These are phyloP conservation scores for Lyophyllum decastes DNA, from an alignment of 768 basidiomycete species.

Conservation along the genomic window DNA sequence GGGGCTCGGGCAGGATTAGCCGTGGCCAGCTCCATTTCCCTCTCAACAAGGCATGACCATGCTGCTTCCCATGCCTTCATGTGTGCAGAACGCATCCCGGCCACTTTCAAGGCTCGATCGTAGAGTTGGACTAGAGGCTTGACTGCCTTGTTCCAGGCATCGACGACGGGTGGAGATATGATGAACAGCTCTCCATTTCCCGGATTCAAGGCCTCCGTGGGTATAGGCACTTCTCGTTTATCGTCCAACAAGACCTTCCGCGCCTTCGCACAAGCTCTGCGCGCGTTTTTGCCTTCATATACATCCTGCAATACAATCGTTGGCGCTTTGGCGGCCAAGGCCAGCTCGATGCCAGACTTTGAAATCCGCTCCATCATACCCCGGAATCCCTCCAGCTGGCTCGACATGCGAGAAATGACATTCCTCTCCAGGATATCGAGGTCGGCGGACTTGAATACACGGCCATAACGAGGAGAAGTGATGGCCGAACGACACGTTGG, in stretches of 20 bases:
- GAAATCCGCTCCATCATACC: conserved; percentile 28
- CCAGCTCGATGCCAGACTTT: conserved; percentile 20
- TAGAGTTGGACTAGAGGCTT: conserved; percentile 40
- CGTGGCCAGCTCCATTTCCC: conserved; percentile 39
- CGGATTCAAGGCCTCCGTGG: conserved; percentile 13
- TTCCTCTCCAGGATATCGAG: conserved; percentile 70
- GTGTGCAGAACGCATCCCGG: conserved; percentile 55
- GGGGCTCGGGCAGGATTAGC: conserved; percentile 36
- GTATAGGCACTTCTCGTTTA: conserved; percentile 5
- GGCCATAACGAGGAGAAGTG: conserved; percentile 59
- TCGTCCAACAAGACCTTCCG: conserved; percentile 11
- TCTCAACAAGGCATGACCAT: conserved; percentile 49
- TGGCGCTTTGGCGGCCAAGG: conserved; percentile 9
- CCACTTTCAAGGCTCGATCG: conserved; percentile 35
- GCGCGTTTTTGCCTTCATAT: conserved; percentile 15
- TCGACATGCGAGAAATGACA: conserved; percentile 52
- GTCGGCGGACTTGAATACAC: conserved; percentile 60
- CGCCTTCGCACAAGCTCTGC: conserved; percentile 9
- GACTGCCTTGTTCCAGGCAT: conserved; percentile 41
- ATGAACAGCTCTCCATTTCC: conserved; percentile 18
- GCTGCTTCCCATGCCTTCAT: conserved; percentile 62
- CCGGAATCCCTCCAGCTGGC: conserved; percentile 35
- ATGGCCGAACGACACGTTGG: conserved; percentile 64
- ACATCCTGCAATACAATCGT: conserved; percentile 5
- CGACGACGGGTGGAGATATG: conserved; percentile 30